Evolutionary conservation across 495 filamentous ascomycete genomes (phyloP), one percentile per base, ranked within the genome.

Genomic region (Immersiella caudata): DNA sequence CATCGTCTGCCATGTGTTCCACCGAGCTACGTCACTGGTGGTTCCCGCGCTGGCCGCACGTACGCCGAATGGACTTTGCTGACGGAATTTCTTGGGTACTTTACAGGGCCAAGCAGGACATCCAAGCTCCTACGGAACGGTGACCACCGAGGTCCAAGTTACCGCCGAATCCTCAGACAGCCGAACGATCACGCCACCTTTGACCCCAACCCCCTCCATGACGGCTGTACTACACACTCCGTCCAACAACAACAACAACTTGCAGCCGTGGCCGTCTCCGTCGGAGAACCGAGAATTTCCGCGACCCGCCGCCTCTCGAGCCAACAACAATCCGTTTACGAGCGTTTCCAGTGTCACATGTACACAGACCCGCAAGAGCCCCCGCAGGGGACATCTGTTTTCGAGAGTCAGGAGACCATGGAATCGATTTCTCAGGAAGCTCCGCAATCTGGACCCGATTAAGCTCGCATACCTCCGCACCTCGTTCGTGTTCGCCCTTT

Each of bases 391-490:
- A 7, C 9, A 35, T 11, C 25, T 14, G 14, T 60, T 22, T 22
- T 40, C 68, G 69, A 27, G 67, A 11, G 69, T 57, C 73, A 69
- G 46, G 33, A 60, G 49, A 49, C 67, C 56, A 5, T 76, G 71
- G 70, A 27, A 20, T 33, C 56, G 56, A 22, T 63, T 63, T 40
- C 61, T 51, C 61, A 50, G 46, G 55, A 81, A 79, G 57, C 74
- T 83, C 54, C 69, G 61, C 62, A 77, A 82, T 66, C 80, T 84
- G 63, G 86, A 87, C 70, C 86, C 83, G 55, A 84, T 88, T 49
- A 88, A 90, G 54, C 89, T 89, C 78, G 88, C 89, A 1, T 96
- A 95, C 75, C 87, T 88, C 24, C 92, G 91, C 60, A 92, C 88
- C 20, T 92, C 91, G 0, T 88, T 94, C 72, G 80, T 96, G 0